Evolutionary conservation across 306 rosid genomes (phyloP).

Genomic region (Hippophae rhamnoides): DNA sequence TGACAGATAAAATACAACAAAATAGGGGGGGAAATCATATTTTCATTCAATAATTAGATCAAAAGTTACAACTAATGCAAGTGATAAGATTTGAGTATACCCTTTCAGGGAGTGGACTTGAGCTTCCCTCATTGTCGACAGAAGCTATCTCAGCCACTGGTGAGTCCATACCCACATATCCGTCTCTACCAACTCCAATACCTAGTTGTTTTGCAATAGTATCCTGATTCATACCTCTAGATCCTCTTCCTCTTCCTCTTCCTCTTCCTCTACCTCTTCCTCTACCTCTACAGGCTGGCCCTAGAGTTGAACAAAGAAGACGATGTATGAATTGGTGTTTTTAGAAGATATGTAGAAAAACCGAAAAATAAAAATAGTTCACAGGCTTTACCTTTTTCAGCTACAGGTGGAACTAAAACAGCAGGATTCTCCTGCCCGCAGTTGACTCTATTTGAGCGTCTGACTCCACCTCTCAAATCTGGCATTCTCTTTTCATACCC

Average conservation of each 20-base stretch:
- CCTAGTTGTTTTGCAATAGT: constrained; percentile 22
- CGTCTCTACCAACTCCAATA: constrained; percentile 22
- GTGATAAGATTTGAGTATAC: constrained; percentile 6
- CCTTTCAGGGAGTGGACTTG: constrained; percentile 29
- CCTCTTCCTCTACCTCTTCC: background rate
- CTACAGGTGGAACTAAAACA: constrained; percentile 30
- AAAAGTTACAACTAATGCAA: background rate
- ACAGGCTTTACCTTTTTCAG: constrained; percentile 23
- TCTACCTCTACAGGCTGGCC: constrained; percentile 22
- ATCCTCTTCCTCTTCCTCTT: constrained; percentile 26
- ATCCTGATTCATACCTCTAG: constrained; percentile 32
- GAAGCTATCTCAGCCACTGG: constrained; percentile 21
- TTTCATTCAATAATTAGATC: too few relatives aligned
- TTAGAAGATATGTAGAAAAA: background rate
- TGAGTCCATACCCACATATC: constrained; percentile 17
- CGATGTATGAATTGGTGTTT: background rate
- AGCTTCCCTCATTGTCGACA: constrained; percentile 26
- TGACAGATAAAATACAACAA: background rate
- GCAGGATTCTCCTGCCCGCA: constrained; percentile 27
- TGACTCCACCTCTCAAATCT: constrained; percentile 35
- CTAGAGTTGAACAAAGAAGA: constrained; percentile 16
- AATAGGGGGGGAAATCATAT: background rate
- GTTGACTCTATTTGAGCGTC: constrained; percentile 40
- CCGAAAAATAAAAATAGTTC: background rate
- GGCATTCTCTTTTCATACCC: constrained; percentile 34